Evolutionary conservation across 768 basidiomycete species (phyloP).

Genomic region (Psilocybe tampanensis): DNA sequence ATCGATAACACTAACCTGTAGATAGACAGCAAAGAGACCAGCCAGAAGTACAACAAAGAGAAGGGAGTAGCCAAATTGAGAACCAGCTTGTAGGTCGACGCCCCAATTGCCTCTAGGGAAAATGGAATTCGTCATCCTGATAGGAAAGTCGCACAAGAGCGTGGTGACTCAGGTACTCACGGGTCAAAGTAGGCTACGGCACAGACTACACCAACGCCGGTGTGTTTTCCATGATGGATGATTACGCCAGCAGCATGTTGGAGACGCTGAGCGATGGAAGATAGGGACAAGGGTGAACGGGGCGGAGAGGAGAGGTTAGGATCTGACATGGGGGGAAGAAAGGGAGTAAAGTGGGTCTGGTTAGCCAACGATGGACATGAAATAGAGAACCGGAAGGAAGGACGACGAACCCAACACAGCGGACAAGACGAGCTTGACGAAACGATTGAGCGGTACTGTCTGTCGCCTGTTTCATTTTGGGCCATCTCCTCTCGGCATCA

Average conservation of each 20-base stretch:
- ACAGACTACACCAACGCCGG: conserved; percentile 85
- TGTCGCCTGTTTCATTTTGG: no score
- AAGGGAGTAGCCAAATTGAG: conserved; percentile 81
- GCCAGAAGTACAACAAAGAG: conserved; percentile 86
- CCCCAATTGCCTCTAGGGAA: conserved; percentile 81
- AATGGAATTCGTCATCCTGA: conserved; percentile 1
- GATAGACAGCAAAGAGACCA: conserved; percentile 79
- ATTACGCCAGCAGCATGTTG: conserved; percentile 32
- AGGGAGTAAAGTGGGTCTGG: conserved; percentile 15
- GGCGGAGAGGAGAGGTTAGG: conserved; percentile 9
- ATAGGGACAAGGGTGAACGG: conserved; percentile 6
- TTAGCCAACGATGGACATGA: conserved; percentile 21
- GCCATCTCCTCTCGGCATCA: no score
- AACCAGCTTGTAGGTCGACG: conserved; percentile 90
- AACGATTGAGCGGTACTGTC: conserved; percentile 45
- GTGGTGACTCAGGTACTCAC: conserved; percentile 54
- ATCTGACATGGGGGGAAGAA: conserved; percentile 31
- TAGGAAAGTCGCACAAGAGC: conserved; percentile 6
- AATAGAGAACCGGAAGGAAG: conserved; percentile 33
- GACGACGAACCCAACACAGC: conserved; percentile 41
- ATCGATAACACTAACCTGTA: conserved; percentile 57
- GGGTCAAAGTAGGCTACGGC: conserved; percentile 91
- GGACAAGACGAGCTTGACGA: conserved; percentile 35
- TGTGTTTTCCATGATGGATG: conserved; percentile 63
- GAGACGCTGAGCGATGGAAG: conserved; percentile 22